Evolutionary conservation across 2,329 filamentous ascomycete species (phyloP).

Genomic region (Cytospora piceae): DNA sequence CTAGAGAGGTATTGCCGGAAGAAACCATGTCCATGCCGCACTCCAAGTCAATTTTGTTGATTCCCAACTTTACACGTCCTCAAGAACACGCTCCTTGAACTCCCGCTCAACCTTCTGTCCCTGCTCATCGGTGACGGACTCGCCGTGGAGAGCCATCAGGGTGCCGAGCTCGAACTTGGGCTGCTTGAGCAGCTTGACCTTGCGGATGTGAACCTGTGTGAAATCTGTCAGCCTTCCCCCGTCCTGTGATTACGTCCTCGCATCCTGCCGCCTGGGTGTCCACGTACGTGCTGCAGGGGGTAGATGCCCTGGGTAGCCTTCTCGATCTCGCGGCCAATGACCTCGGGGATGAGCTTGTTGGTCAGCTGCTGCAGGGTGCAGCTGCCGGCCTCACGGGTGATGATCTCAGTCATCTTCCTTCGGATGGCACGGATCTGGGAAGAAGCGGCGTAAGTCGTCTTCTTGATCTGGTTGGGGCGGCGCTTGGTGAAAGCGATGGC

Average conservation of each 20-base stretch:
- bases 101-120: conserved; percentile 99
- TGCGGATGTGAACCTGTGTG: conserved; percentile 97
- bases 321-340: conserved; percentile 99
- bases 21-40: conserved; percentile 46
- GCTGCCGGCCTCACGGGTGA: conserved; percentile 90
- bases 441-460: conserved; percentile 97
- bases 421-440: conserved; percentile 98
- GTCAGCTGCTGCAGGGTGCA: conserved; percentile 96
- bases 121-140: conserved; percentile 93
- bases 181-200: conserved; percentile 98
- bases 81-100: conserved; percentile 98
- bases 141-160: conserved; percentile 94
- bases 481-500: conserved; percentile 99
- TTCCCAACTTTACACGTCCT: conserved; percentile 78
- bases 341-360: conserved; percentile 98
- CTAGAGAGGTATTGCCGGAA: conserved; percentile 47
- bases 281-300: conserved; percentile 92
- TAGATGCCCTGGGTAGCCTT: conserved; percentile 99
- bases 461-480: conserved; percentile 99
- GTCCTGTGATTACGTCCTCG: not conserved
- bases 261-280: not conserved
- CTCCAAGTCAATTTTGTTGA: conserved; percentile 32
- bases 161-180: conserved; percentile 99
- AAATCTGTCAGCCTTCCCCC: conserved; percentile 29
- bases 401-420: conserved; percentile 99